Conservation (phyloP, 2,329 filamentous ascomycete genomes). For the Diaporthe sp. region DNA sequence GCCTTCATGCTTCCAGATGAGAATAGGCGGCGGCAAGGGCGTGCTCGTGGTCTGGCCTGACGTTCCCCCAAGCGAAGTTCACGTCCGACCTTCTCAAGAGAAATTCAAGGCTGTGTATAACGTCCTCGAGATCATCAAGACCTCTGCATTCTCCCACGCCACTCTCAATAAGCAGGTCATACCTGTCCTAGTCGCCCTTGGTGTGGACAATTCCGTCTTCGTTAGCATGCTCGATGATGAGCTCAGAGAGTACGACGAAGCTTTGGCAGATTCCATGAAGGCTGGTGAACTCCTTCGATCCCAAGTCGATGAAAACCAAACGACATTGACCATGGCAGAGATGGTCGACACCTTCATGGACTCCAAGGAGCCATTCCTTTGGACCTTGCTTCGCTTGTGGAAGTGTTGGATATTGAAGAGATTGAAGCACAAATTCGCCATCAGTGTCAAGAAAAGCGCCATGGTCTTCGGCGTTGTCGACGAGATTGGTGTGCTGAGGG, state of each 20-base stretch:
- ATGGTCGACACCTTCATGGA: slow-evolving; percentile 86
- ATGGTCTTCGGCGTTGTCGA: slow-evolving; percentile 92
- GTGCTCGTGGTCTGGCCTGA: slow-evolving; percentile 83
- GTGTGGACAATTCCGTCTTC: slow-evolving; percentile 78
- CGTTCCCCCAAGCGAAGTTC: slow-evolving; percentile 76
- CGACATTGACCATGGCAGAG: slow-evolving; percentile 79
- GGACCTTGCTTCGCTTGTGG: slow-evolving; percentile 87
- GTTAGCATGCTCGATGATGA: slow-evolving; percentile 76
- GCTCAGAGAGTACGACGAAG: slow-evolving; percentile 76
- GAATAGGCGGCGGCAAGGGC: slow-evolving; percentile 93
- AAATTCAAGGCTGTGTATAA: slow-evolving; percentile 84
- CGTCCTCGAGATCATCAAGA: slow-evolving; percentile 87
- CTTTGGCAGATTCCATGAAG: slow-evolving; percentile 74
- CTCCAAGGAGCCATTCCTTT: slow-evolving; percentile 82
- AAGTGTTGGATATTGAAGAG: slow-evolving; percentile 89
- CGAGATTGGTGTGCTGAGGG: slow-evolving; percentile 82
- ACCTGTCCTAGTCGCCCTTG: slow-evolving; percentile 83
- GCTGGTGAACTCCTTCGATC: slow-evolving; percentile 79
- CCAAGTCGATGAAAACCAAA: slow-evolving; percentile 88
- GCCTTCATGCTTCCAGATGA: slow-evolving; percentile 92
- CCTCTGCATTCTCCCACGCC: slow-evolving; percentile 81
- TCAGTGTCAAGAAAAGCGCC: slow-evolving; percentile 85
- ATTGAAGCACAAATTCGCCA: slow-evolving; percentile 92
- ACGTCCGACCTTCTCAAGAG: slow-evolving; percentile 86
- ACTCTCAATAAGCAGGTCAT: slow-evolving; percentile 94